phyloP scores from a whole-genome alignment of 208 protist species.

The Leishmania martiniquensis region DNA sequence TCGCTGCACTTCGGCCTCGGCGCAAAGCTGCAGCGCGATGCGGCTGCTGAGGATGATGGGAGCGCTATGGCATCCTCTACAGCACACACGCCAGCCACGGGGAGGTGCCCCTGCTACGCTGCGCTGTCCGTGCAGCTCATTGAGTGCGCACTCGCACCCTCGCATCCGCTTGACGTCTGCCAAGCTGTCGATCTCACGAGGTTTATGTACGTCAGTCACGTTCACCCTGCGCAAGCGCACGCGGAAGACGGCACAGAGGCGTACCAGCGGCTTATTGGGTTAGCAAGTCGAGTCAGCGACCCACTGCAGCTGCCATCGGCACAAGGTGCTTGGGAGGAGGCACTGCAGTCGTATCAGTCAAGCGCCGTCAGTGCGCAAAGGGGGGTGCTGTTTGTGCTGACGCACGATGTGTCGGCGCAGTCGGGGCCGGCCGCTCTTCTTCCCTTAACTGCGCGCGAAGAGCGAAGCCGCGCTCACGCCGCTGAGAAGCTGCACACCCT shows the following conservation, averaged over 20 bases:
- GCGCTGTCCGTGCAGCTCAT: slow-evolving; percentile 10
- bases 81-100: not conserved
- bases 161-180: slow-evolving; percentile 32
- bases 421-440: not conserved
- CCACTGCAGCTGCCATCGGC: not conserved
- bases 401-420: slow-evolving; percentile 9
- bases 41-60: not conserved
- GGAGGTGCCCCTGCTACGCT: not conserved
- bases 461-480: slow-evolving; percentile 14
- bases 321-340: not conserved
- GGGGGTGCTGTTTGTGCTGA: slow-evolving; percentile 19
- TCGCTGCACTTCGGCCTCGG: slow-evolving; percentile 16
- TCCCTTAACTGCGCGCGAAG: slow-evolving; percentile 9
- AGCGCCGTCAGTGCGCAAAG: slow-evolving; percentile 27
- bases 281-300: not conserved
- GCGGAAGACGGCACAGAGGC: slow-evolving; percentile 37
- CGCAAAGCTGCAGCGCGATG: not conserved
- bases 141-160: slow-evolving; percentile 2
- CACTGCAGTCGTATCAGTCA: slow-evolving; percentile 18
- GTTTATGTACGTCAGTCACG: slow-evolving; percentile 3
- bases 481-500: not conserved
- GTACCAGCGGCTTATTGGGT: slow-evolving; percentile 9
- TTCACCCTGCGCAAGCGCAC: slow-evolving; percentile 34
- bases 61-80: not conserved
- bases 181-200: slow-evolving; percentile 17